Conservation (phyloP, 2,329 filamentous ascomycete species). For the Ceratocystis alfenasii region DNA sequence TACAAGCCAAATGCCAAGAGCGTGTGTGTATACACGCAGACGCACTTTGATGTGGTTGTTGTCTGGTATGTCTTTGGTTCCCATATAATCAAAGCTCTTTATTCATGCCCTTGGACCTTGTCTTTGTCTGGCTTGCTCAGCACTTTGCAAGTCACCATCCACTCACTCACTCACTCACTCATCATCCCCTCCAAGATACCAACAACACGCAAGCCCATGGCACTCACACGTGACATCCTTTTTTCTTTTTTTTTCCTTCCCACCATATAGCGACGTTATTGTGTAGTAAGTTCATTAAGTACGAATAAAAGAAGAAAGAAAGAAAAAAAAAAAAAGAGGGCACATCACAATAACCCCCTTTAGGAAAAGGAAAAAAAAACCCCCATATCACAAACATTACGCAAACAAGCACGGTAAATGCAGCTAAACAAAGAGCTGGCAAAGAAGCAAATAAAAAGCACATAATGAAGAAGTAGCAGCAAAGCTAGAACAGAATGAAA, state of each 20-base stretch:
- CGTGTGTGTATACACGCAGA: background rate
- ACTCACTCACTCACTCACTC: background rate
- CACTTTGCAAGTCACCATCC: background rate
- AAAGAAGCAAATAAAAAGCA: background rate
- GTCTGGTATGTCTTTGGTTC: too few species aligned
- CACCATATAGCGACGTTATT: background rate
- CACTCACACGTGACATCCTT: background rate
- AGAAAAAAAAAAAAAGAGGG: background rate
- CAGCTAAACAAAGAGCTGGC: background rate
- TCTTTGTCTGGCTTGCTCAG: background rate
- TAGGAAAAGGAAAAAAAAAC: background rate
- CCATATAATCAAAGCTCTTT: background rate
- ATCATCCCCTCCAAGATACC: background rate
- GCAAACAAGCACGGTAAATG: constrained; percentile 5
- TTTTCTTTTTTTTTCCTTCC: background rate
- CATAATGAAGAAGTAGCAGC: background rate
- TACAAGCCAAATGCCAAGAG: background rate
- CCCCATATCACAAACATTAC: background rate
- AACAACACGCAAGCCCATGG: background rate
- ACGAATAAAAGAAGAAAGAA: constrained; percentile 9
- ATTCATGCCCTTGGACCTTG: background rate
- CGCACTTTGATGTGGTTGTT: background rate
- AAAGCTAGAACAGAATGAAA: constrained; percentile 4
- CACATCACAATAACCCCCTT: background rate
- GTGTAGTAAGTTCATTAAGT: constrained; percentile 4